Evolutionary conservation across 352 stramenopile genomes (phyloP).

Genomic region (Pythium monospermum): DNA sequence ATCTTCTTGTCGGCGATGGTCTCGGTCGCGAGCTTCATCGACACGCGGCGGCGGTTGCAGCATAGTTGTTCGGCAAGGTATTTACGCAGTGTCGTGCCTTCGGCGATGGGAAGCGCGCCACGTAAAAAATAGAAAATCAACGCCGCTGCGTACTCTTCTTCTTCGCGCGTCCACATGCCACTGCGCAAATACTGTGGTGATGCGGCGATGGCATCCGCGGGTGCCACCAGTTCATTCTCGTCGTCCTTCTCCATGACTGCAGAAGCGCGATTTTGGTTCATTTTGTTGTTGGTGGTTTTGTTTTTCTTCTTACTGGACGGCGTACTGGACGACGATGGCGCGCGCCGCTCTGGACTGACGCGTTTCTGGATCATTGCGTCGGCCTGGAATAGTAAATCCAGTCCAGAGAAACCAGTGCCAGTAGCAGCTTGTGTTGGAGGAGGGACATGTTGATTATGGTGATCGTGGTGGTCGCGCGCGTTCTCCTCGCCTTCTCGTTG

Average conservation of each 20-base stretch:
- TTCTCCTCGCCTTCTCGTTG: slow-evolving; percentile 22
- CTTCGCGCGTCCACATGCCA: slow-evolving; percentile 53
- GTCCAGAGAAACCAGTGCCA: slow-evolving; percentile 22
- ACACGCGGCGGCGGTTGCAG: slow-evolving; percentile 60
- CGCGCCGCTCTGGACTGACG: slow-evolving; percentile 8
- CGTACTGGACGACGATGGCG: slow-evolving; percentile 1
- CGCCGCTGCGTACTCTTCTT: slow-evolving; percentile 59
- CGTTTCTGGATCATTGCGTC: slow-evolving; percentile 58
- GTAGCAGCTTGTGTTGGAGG: not conserved
- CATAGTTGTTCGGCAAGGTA: slow-evolving; percentile 61
- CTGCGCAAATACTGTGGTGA: slow-evolving; percentile 32
- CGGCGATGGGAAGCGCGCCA: slow-evolving; percentile 39
- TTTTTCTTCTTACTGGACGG: slow-evolving; percentile 2
- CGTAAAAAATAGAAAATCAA: slow-evolving; percentile 66
- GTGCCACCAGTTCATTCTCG: slow-evolving; percentile 1
- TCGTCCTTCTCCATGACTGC: slow-evolving; percentile 12
- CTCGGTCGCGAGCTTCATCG: slow-evolving; percentile 72
- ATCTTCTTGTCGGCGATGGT: slow-evolving; percentile 53
- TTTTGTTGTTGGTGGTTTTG: not conserved
- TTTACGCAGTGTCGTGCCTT: slow-evolving; percentile 62
- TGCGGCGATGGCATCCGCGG: slow-evolving; percentile 5
- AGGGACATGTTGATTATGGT: not conserved
- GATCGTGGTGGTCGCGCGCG: not conserved
- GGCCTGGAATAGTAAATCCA: slow-evolving; percentile 66
- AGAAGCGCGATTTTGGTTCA: no score